Percentiles rank a stretch among this genome's conserved stretches.
phyloP scores from a whole-genome alignment of 129 eudicot genomes.

The Sambucus nigra region DNA sequence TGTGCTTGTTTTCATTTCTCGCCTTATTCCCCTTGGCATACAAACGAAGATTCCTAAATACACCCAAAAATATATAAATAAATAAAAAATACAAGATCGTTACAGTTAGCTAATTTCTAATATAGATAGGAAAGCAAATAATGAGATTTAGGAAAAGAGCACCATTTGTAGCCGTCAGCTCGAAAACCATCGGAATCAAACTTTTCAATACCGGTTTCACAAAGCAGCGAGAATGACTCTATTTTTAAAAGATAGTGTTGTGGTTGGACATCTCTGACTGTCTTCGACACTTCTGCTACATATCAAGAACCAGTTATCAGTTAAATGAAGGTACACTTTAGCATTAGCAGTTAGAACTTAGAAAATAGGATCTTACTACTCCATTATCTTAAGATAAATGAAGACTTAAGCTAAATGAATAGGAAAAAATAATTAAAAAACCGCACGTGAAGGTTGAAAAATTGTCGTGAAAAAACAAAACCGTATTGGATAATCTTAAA shows the following conservation, averaged over 20 bases:
- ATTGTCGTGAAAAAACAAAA: too few species aligned
- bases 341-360: too few species aligned
- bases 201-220: background rate
- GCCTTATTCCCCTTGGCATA: background rate
- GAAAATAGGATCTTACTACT: too few species aligned
- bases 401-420: too few species aligned
- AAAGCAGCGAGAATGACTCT: background rate
- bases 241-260: background rate
- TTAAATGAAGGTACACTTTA: too few species aligned
- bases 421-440: too few species aligned
- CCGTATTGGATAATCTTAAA: too few species aligned
- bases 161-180: background rate
- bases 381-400: too few species aligned
- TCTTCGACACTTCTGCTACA: background rate
- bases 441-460: too few species aligned
- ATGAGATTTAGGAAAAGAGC: background rate
- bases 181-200: background rate
- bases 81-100: background rate
- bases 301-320: background rate
- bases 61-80: too few species aligned
- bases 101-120: background rate
- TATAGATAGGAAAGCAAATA: background rate
- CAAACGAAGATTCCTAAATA: background rate
- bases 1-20: background rate
- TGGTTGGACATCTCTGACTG: background rate